Conservation (phyloP, 1,284 basidiomycete genomes). For the Abortiporus biennis region DNA sequence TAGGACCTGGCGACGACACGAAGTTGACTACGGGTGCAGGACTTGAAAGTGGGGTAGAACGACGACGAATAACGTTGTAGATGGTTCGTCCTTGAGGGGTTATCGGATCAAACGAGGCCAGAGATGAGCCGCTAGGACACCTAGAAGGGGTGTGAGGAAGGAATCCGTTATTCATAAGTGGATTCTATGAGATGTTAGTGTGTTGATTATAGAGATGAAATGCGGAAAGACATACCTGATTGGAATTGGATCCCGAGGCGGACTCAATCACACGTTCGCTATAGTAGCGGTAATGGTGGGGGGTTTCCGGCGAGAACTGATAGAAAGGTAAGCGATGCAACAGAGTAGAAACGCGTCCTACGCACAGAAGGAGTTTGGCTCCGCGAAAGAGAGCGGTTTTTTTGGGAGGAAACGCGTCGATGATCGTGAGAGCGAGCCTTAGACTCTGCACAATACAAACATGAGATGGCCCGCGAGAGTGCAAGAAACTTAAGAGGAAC, state of each 20-base stretch:
- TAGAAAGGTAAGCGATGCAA: slow-evolving; percentile 1
- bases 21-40: slow-evolving; percentile 50
- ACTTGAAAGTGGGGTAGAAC: slow-evolving; percentile 49
- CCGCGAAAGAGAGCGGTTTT: slow-evolving; percentile 21
- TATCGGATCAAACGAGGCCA: slow-evolving; percentile 17
- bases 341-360: slow-evolving; percentile 12
- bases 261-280: slow-evolving; percentile 24
- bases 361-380: slow-evolving; percentile 26
- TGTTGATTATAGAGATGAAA: background rate
- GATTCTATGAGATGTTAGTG: slow-evolving; percentile 10
- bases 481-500: too few relatives aligned
- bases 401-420: slow-evolving; percentile 31
- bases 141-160: slow-evolving; percentile 7
- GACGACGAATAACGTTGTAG: slow-evolving; percentile 37
- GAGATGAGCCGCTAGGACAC: slow-evolving; percentile 16
- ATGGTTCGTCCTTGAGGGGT: slow-evolving; percentile 23
- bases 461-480: too few relatives aligned
- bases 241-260: slow-evolving; percentile 17
- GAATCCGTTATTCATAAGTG: background rate
- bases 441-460: slow-evolving; percentile 27
- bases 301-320: slow-evolving; percentile 20
- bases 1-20: slow-evolving; percentile 76
- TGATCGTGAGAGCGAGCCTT: slow-evolving; percentile 51
- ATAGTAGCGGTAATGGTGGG: slow-evolving; percentile 27
- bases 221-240: background rate